These are phyloP conservation scores for Ustilago shanxiensis DNA, from an alignment of 1,284 basidiomycete genomes.

Conservation along the genomic window DNA sequence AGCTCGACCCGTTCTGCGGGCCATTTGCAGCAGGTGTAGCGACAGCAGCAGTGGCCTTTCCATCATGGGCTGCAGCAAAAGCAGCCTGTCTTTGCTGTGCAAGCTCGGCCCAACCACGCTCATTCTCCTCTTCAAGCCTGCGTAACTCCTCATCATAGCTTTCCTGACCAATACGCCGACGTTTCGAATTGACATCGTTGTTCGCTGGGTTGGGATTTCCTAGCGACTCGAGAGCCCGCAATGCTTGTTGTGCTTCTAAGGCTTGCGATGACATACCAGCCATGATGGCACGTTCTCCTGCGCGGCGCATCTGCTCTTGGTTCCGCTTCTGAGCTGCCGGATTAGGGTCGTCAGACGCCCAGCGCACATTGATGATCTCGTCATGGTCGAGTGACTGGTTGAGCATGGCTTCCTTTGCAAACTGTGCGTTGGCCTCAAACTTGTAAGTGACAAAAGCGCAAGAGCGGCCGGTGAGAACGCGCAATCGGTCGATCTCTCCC, in stretches of 20 bases:
- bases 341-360: constrained; percentile 68
- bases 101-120: constrained; percentile 62
- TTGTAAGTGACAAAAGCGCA: constrained; percentile 98
- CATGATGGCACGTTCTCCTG: constrained; percentile 58
- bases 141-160: constrained; percentile 57
- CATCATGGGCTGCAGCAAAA: constrained; percentile 14
- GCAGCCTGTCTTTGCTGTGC: constrained; percentile 42
- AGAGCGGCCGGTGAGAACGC: constrained; percentile 90
- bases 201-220: constrained; percentile 23
- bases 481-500: constrained; percentile 94
- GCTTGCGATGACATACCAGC: constrained; percentile 55
- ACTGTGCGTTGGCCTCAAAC: constrained; percentile 86
- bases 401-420: constrained; percentile 99
- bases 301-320: constrained; percentile 44
- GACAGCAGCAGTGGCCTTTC: constrained; percentile 1
- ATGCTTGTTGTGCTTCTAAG: constrained; percentile 48
- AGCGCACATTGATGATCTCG: constrained; percentile 85
- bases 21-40: constrained; percentile 1
- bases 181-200: constrained; percentile 47
- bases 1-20: constrained; percentile 1
- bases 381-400: constrained; percentile 97
- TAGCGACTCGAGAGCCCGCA: constrained; percentile 50
- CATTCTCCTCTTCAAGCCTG: constrained; percentile 65
- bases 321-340: constrained; percentile 58
- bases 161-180: constrained; percentile 42